Evolutionary conservation across 2,329 filamentous ascomycete species (phyloP).

Genomic region (Stemphylium lycopersici): DNA sequence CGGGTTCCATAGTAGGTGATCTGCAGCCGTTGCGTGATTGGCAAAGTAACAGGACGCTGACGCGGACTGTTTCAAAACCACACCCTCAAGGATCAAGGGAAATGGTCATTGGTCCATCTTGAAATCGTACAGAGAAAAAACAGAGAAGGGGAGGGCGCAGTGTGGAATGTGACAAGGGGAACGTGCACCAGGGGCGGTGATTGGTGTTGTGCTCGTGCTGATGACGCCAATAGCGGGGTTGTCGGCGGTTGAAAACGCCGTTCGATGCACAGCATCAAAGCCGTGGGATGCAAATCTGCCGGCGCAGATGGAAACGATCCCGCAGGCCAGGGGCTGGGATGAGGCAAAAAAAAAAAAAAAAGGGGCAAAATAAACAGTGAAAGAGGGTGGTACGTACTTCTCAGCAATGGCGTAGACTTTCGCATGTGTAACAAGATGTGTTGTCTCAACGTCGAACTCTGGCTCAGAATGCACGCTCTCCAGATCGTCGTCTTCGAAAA

Average conservation of each 20-base stretch:
- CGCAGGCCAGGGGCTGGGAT: slow-evolving; percentile 20
- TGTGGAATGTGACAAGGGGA: slow-evolving; percentile 13
- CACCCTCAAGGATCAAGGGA: slow-evolving; percentile 11
- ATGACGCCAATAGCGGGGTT: slow-evolving; percentile 42
- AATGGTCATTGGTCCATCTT: slow-evolving; percentile 26
- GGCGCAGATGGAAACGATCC: slow-evolving; percentile 15
- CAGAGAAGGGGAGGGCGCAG: slow-evolving; percentile 5
- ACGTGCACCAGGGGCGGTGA: slow-evolving; percentile 21
- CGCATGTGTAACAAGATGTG: slow-evolving; percentile 54
- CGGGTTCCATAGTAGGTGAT: slow-evolving; percentile 9
- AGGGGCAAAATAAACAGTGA: slow-evolving; percentile 13
- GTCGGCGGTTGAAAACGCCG: slow-evolving; percentile 32
- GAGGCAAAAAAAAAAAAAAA: slow-evolving; percentile 20
- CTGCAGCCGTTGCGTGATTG: slow-evolving; percentile 9
- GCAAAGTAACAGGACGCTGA: slow-evolving; percentile 23
- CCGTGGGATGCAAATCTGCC: slow-evolving; percentile 8
- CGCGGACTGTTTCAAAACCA: slow-evolving; percentile 25
- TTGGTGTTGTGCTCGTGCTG: slow-evolving; percentile 28
- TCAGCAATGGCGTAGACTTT: slow-evolving; percentile 58
- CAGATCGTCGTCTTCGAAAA: slow-evolving; percentile 40
- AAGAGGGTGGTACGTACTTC: slow-evolving; percentile 48
- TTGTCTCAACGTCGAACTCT: slow-evolving; percentile 46
- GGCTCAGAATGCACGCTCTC: slow-evolving; percentile 39
- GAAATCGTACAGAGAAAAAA: slow-evolving; percentile 12
- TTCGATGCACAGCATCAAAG: slow-evolving; percentile 26